Base-by-base conservation (phyloP, 257 asterid genomes). In the Solanum ossicruentum region DNA sequence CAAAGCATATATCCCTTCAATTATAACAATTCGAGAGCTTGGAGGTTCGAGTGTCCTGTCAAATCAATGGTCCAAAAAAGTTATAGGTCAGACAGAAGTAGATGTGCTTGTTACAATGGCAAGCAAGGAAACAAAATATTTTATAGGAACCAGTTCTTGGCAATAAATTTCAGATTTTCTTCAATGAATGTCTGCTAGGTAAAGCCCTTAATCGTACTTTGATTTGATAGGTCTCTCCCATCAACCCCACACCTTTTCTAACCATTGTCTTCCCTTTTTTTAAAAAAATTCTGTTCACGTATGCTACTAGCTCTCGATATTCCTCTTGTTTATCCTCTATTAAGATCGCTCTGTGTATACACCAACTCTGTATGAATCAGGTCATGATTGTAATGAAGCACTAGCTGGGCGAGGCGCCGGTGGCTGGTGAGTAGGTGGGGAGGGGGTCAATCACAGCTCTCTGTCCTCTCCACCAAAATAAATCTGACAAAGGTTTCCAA, bases 1-100 rank as follows among this genome's bases (percentile, higher is more conserved):
- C 93, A 97, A 89, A 61, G 99, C 99, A 89, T 95, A 97, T 85
- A 97, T 97, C 83, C 99, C 99, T 92, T 97, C 99, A 17, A 97
- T 90, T 10, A 97, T 87, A 49, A 97, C 93, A n/a, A 97, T 89
- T 75, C 98, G 91, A 66, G 99, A 97, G 89, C 94, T 94, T 55
- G 99, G 99, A 86, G 89, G 98, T 87, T 97, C 98, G 79, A 95
- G 60, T 21, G 94, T 93, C 94, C 99, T 96, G 95, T 83, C 54
- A 86, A 87, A 90, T 52, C 47, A 61, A 84, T 28, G 72, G 60
- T 60, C 54, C 18, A 41, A 55, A 86, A 54, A 65, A 58, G 16
- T 77, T 54, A 78, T 45, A 26, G 52, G 77, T 43, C 47, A 36
- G 66, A 83, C 5, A 52, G 83, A 78, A 78, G 83, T 78, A 26